Percentiles rank a stretch among this genome's conserved stretches.
Conservation (phyloP, 305 asterid species). For the Fraxinus nigra region DNA sequence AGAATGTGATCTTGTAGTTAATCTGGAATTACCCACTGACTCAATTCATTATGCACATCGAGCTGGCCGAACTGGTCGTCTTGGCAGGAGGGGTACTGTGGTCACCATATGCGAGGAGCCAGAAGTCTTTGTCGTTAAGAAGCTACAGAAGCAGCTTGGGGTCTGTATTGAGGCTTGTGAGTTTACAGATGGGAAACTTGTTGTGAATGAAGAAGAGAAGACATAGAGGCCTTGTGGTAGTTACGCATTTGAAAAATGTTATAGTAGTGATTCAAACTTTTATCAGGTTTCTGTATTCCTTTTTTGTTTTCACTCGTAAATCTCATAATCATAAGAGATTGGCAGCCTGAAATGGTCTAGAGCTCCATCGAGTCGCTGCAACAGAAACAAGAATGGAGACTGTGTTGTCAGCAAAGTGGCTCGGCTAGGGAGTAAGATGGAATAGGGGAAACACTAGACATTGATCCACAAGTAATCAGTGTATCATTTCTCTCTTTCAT, state of each 20-base stretch:
- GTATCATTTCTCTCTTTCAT: no score
- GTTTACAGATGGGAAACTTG: constrained; percentile 76
- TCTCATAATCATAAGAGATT: no score
- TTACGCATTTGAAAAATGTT: not conserved
- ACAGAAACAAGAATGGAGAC: no score
- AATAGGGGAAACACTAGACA: no score
- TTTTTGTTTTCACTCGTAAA: not conserved
- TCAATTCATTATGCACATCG: constrained; percentile 88
- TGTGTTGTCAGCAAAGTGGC: no score
- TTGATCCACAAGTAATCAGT: no score
- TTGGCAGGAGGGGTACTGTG: constrained; percentile 82
- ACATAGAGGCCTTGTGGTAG: constrained; percentile 20
- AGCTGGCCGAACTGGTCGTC: constrained; percentile 95
- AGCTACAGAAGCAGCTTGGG: constrained; percentile 84
- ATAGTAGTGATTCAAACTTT: not conserved
- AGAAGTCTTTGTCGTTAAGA: constrained; percentile 79
- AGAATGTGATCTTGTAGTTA: constrained; percentile 95
- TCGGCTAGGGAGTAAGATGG: no score
- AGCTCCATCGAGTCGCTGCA: no score
- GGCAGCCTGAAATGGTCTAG: no score
- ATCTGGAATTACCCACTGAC: constrained; percentile 90
- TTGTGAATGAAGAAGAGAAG: constrained; percentile 49
- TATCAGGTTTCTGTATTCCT: not conserved
- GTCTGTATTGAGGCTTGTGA: constrained; percentile 61
- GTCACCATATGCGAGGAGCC: constrained; percentile 81